Evolutionary conservation across 768 basidiomycete species (phyloP).

Genomic region (Pulveroboletus sp.): DNA sequence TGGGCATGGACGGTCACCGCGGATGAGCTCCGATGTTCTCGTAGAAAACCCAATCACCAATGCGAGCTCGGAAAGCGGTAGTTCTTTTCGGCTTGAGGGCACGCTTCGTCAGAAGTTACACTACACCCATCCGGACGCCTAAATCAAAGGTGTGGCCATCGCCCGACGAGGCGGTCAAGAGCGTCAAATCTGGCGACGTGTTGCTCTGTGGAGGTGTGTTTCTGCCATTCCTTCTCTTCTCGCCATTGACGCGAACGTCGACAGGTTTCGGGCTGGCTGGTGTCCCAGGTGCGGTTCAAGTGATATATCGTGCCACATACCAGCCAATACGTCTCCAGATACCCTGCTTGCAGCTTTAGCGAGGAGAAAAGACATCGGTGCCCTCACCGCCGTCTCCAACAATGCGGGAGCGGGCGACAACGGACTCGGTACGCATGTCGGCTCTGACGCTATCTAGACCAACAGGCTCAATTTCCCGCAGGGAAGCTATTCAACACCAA

Average conservation of each 20-base stretch:
- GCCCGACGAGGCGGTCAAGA: constrained; percentile 78
- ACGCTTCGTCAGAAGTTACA: constrained; percentile 25
- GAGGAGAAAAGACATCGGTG: constrained; percentile 65
- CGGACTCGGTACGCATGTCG: constrained; percentile 54
- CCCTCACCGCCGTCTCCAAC: constrained; percentile 83
- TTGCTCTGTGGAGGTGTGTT: constrained; percentile 77
- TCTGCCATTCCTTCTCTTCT: neutral
- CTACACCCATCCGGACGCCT: constrained; percentile 23
- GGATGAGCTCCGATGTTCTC: constrained; percentile 26
- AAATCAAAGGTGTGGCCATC: constrained; percentile 74
- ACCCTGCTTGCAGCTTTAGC: constrained; percentile 78
- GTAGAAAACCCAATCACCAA: neutral
- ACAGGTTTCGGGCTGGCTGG: constrained; percentile 88
- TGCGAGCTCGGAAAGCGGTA: constrained; percentile 12
- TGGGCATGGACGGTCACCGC: too few species aligned
- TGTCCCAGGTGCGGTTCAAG: constrained; percentile 59
- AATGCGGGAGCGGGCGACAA: constrained; percentile 73
- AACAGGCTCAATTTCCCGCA: constrained; percentile 26
- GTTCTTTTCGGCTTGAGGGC: too few species aligned
- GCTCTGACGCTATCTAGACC: neutral
- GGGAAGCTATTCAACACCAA: constrained; percentile 71
- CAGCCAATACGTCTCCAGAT: constrained; percentile 40
- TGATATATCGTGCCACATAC: neutral
- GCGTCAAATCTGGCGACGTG: constrained; percentile 74
- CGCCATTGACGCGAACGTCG: neutral